Base-by-base conservation (phyloP, 768 basidiomycete genomes). In the Amanita rubescens region DNA sequence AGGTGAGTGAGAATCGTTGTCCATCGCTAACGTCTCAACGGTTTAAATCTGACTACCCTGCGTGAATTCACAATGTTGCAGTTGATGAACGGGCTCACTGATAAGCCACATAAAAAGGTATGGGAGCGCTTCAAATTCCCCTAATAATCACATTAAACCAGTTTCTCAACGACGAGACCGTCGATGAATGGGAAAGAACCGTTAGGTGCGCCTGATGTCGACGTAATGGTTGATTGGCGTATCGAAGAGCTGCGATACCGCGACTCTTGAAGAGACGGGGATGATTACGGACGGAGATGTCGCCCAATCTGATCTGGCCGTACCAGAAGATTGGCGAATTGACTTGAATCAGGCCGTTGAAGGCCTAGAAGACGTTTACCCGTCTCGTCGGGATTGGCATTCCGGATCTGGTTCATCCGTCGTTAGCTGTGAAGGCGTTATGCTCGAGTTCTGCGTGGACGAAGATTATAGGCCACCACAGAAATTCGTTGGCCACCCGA, bases 271-370 rank as follows among this genome's bases (percentile, higher is more conserved):
- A 24, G 49, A 60, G 24, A n/a, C n/a, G n/a, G n/a, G n/a, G n/a
- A n/a, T n/a, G n/a, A n/a, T n/a, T n/a, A 62, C 58, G 39, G 55
- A 57, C 30, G 62, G 59, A 2, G 57, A 62, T 37, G 58, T 62
- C 11, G 59, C 61, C 39, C 61, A 65, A 55, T 70, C 68, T 10
- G 69, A 71, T 57, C 48, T 49, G 15, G 65, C 68, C 25, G 54
- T n/a, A n/a, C n/a, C n/a, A n/a, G n/a, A n/a, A n/a, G n/a, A n/a
- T n/a, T n/a, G n/a, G n/a, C n/a, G n/a, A n/a, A n/a, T n/a, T n/a
- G n/a, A n/a, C n/a, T n/a, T n/a, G n/a, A n/a, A n/a, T n/a, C n/a
- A n/a, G n/a, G n/a, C n/a, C n/a, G n/a, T n/a, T n/a, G n/a, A n/a
- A n/a, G n/a, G n/a, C n/a, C n/a, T n/a, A n/a, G n/a, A n/a, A n/a